Evolutionary conservation across 495 filamentous ascomycete species (phyloP), one percentile per base, ranked within the genome.

Genomic region (Tuber melanosporum): DNA sequence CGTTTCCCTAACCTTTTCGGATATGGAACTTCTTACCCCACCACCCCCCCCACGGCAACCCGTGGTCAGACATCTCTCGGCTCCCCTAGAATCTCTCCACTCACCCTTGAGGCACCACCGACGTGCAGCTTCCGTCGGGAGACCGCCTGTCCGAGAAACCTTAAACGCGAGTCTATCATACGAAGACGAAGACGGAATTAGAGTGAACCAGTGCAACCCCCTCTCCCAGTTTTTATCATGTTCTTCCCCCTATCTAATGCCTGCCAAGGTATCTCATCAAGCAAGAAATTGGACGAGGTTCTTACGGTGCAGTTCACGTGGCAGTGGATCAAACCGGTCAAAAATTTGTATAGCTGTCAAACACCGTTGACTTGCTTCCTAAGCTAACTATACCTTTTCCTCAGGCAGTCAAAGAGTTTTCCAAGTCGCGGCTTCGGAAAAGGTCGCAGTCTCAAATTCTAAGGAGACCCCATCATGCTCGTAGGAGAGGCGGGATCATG

Each of bases 401-500:
- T 66, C 77, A 97, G 94, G 95, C 95, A 73, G 90, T 99, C 77
- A 99, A 99, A 85, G 95, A 97, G 81, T 98, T 99, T 85, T 98
- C 95, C 73, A 99, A 99, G 84, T 89, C 93, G 7, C 89, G 94
- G 52, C 86, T 99, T 52, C 89, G 94, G n/a, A 97, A 94, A 85
- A 92, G 94, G 46, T 93, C 92, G 44, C 94, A 98, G 84, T 97
- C 95, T 22, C 91, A 96, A 84, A 91, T 98, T 66, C 87, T 99
- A 45, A 91, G 95, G 77, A 87, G 90, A 76, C 90, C 90, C 9
- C 88, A 89, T 77, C 86, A 85, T 19, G 84, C 84, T 15, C 87
- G 87, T 73, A 85, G 88, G 78, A 86, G 87, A 8, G 87, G 88
- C n/a, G 85, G 77, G 12, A 66, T 76, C 15, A 74, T 77, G 32